These are phyloP conservation scores for Elsinoe fawcettii DNA, from an alignment of 2,329 filamentous ascomycete genomes.

Conservation along the genomic window DNA sequence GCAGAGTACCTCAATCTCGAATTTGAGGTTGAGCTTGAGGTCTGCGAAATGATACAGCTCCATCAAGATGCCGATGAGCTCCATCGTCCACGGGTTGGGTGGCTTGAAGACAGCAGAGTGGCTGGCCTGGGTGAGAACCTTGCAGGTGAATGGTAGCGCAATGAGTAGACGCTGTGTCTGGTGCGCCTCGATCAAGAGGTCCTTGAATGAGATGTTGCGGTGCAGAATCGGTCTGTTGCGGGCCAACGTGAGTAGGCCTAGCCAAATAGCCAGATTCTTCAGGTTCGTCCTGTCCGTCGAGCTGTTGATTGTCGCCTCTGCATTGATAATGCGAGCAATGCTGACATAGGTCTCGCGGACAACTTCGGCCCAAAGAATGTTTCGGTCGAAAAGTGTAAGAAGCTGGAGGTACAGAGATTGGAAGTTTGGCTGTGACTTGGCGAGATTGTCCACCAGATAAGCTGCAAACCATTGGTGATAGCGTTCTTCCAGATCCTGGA, in stretches of 20 bases:
- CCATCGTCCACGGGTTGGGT: conserved; percentile 96
- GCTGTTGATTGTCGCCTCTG: conserved; percentile 76
- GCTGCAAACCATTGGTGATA: conserved; percentile 95
- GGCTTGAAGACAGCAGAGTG: conserved; percentile 84
- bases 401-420: conserved; percentile 88
- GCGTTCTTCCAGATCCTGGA: conserved; percentile 68
- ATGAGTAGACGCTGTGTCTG: conserved; percentile 86
- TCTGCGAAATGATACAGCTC: conserved; percentile 92
- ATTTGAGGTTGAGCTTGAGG: conserved; percentile 92
- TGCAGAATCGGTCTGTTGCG: conserved; percentile 93
- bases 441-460: conserved; percentile 90
- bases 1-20: conserved; percentile 96
- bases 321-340: conserved; percentile 78
- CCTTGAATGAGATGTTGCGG: conserved; percentile 94
- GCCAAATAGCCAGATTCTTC: conserved; percentile 90
- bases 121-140: conserved; percentile 77
- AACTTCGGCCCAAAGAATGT: conserved; percentile 76
- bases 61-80: conserved; percentile 82
- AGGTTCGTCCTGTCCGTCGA: conserved; percentile 77
- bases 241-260: conserved; percentile 85
- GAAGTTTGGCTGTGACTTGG: conserved; percentile 95
- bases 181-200: conserved; percentile 85
- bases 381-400: conserved; percentile 73
- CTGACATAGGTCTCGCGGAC: conserved; percentile 86
- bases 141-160: conserved; percentile 96